Evolutionary conservation across 768 basidiomycete genomes (phyloP).

Genomic region (Jaapia argillacea): DNA sequence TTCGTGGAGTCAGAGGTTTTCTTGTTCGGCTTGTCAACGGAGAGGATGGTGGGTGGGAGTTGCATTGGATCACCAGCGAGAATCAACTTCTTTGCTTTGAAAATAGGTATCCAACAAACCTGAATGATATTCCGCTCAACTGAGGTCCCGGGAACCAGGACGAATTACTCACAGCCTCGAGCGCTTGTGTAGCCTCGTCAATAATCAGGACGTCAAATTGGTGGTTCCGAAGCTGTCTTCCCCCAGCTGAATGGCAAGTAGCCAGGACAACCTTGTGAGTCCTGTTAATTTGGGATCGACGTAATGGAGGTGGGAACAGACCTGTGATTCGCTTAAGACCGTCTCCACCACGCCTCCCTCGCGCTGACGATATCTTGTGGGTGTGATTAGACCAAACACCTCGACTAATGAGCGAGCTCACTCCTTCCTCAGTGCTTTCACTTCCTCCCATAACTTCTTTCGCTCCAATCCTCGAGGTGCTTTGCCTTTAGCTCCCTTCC

Average conservation of each 20-base stretch:
- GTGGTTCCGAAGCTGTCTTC: conserved; percentile 64
- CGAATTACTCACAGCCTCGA: conserved; percentile 66
- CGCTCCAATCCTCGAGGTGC: conserved; percentile 61
- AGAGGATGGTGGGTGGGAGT: conserved; percentile 87
- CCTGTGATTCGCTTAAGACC: conserved; percentile 75
- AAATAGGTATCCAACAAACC: conserved; percentile 94
- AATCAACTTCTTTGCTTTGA: conserved; percentile 84
- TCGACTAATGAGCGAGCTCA: too few species aligned
- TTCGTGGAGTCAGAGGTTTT: conserved; percentile 6
- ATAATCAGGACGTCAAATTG: conserved; percentile 91
- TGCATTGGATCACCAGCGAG: conserved; percentile 95
- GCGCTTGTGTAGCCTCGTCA: conserved; percentile 95
- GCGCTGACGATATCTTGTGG: conserved; percentile 83
- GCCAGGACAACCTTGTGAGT: conserved; percentile 68
- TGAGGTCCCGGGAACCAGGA: background rate
- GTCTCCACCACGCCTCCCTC: conserved; percentile 78
- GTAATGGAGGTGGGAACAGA: conserved; percentile 12
- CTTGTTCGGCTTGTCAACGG: conserved; percentile 34
- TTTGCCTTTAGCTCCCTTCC: conserved; percentile 66
- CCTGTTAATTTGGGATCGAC: background rate
- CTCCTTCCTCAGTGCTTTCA: conserved; percentile 86
- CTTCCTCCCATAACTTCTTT: conserved; percentile 81
- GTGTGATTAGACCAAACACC: conserved; percentile 1
- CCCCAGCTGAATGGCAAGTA: conserved; percentile 92
- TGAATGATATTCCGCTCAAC: conserved; percentile 13